Evolutionary conservation across 441 rosid species (phyloP), one percentile per base, ranked within the genome.

Genomic region (Erysimum cheiri): DNA sequence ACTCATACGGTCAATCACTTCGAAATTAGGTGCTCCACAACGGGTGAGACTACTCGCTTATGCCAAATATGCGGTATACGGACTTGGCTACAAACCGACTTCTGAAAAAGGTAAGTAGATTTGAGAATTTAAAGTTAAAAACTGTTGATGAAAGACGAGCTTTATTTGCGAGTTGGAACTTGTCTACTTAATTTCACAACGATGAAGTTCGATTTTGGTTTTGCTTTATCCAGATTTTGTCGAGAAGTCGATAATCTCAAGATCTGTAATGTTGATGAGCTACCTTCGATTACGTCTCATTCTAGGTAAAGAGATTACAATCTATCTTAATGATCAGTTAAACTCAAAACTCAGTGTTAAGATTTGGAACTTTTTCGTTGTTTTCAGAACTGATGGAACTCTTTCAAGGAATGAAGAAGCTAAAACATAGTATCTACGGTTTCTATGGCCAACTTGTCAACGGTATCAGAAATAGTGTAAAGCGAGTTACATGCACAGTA

Each of bases 11-110:
- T 91, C 97, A 8, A 48, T 81, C 59, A 72, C 82, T 3, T 62
- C 81, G 80, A 85, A 84, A 78, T 76, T 93, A 70, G 87, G 87
- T 19, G 84, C 93, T 71, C 79, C 95, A 29, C 87, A 89, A 69
- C 80, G 60, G 15, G 70, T 80, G 64, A 87, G 97, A 78, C 73
- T 88, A 49, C 78, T 84, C 19, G 84, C 93, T 28, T 88, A 91
- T 57, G 96, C 85, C 17, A 91, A 84, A 77, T 75, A 70, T 62
- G 94, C 97, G 7, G 64, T 80, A 13, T 77, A 79, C 15, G 98
- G 97, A 66, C 93, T 85, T 48, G 75, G 85, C 59, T 67, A 70
- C 47, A 84, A 79, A 70, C 67, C 63, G 10, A 58, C 69, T 61
- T 73, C 78, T 53, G 69, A 76, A 54, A 67, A 77, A 44, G 88